phyloP scores from a whole-genome alignment of 2,329 filamentous ascomycete genomes.

The Aspergillus aculeatinus region DNA sequence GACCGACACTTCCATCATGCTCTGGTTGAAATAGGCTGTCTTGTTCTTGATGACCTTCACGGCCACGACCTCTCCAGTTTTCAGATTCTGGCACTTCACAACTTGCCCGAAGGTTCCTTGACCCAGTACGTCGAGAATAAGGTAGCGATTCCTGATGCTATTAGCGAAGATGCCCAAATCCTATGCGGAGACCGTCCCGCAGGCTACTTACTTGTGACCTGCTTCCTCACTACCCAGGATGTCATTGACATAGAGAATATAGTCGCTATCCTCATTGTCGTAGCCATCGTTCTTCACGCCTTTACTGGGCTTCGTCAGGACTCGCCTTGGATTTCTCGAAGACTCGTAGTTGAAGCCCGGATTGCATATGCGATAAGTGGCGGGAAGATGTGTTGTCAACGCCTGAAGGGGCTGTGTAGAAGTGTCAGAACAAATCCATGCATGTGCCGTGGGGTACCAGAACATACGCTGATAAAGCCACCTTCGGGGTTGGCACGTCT shows the following conservation, averaged over 20 bases:
- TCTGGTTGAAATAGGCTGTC: slow-evolving; percentile 99
- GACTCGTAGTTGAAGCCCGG: slow-evolving; percentile 98
- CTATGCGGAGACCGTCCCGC: too few species aligned
- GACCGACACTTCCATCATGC: slow-evolving; percentile 99
- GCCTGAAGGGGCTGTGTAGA: slow-evolving; percentile 79
- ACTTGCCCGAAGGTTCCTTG: slow-evolving; percentile 98
- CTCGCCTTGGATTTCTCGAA: slow-evolving; percentile 89
- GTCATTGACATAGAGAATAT: slow-evolving; percentile 98
- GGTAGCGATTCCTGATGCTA: slow-evolving; percentile 74
- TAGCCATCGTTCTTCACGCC: slow-evolving; percentile 98
- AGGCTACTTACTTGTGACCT: slow-evolving; percentile 78
- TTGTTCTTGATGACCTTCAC: slow-evolving; percentile 99
- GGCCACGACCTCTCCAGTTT: slow-evolving; percentile 96
- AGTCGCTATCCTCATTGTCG: slow-evolving; percentile 98
- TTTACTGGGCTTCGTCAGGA: slow-evolving; percentile 97
- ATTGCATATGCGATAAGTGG: slow-evolving; percentile 98
- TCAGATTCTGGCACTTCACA: slow-evolving; percentile 97
- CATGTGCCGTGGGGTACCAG: background rate
- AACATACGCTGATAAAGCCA: slow-evolving; percentile 89
- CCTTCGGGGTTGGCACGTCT: slow-evolving; percentile 93
- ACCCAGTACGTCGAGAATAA: slow-evolving; percentile 93
- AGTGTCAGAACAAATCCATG: slow-evolving; percentile 18
- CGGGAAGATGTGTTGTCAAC: slow-evolving; percentile 85
- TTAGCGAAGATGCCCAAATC: background rate
- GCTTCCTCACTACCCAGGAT: slow-evolving; percentile 97